Percentiles rank a stretch among this genome's conserved stretches.
Evolutionary conservation across 208 protist genomes (phyloP).

Genomic region (Wallacemonas rigidus): DNA sequence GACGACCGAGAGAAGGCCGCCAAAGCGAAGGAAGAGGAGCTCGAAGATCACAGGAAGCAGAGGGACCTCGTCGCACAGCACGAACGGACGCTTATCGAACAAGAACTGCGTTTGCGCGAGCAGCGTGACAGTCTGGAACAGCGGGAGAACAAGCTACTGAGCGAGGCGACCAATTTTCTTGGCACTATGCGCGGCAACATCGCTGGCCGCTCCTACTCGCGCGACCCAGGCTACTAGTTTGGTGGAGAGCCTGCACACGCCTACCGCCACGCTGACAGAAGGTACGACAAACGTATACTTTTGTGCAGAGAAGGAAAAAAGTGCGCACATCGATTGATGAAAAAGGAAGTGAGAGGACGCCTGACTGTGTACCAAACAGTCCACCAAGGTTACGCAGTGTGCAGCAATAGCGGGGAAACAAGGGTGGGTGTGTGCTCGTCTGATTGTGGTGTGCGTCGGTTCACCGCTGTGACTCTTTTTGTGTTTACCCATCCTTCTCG

Average conservation of each 20-base stretch:
- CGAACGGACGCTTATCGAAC: conserved; percentile 87
- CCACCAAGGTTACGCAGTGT: too few species aligned
- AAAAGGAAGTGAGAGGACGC: not conserved
- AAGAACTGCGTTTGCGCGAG: conserved; percentile 87
- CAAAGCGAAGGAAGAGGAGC: conserved; percentile 74
- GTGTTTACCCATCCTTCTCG: too few species aligned
- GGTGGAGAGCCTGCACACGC: too few species aligned
- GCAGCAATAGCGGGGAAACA: too few species aligned
- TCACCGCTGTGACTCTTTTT: too few species aligned
- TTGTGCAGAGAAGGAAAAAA: conserved; percentile 12
- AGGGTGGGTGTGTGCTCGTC: too few species aligned
- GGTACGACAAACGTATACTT: too few species aligned
- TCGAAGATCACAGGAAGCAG: conserved; percentile 80
- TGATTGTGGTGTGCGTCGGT: too few species aligned
- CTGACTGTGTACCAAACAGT: too few species aligned
- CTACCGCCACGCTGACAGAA: too few species aligned
- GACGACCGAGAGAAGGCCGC: conserved; percentile 73
- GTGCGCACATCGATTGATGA: not conserved
- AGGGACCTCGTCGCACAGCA: conserved; percentile 85
- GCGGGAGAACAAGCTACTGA: conserved; percentile 87
- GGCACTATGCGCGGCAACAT: conserved; percentile 73
- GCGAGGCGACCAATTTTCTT: conserved; percentile 83
- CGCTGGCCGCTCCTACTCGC: conserved; percentile 58
- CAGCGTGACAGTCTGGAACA: conserved; percentile 88
- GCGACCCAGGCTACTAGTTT: conserved; percentile 53